Evolutionary conservation across 2,329 filamentous ascomycete species (phyloP), one percentile per base, ranked within the genome.

Genomic region (Ophiosphaerella narmari): DNA sequence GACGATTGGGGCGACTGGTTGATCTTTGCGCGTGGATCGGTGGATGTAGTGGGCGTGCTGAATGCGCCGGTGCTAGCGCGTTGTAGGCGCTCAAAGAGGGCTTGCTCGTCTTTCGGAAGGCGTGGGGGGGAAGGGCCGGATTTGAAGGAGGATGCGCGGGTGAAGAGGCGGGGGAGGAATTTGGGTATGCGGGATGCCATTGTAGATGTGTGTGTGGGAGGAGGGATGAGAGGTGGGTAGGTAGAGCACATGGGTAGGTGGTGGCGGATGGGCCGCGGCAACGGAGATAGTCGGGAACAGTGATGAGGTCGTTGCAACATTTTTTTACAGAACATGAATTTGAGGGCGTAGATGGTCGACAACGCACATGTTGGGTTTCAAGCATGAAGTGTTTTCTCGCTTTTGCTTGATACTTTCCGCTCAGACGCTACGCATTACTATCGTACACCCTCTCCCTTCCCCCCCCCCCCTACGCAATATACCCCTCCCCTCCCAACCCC

Each of bases 41-140:
- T 49, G 79, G 74, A 68, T 72, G 72, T 60, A 42, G 66, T 43
- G 64, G 78, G 88, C 64, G 83, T 94, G 77, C 78, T 94, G 76
- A 84, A 97, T 55, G 76, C 94, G 56, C 82, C 90, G 58, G 85
- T 95, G 60, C 78, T 96, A 70, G 81, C 80, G 62, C 84, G 84
- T 70, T 97, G 91, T 4, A 97, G 87, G 36, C 86, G 82, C 75
- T 97, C 92, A 72, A 94, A 96, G 59, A 95, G 84, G 71, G 91
- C 90, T 78, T 97, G 92, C 63, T 96, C 87, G 73, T 90, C 86
- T 65, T 91, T 86, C 6, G 93, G 91, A 9, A 97, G 89, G 41
- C 91, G 89, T 0, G 91, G 92, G 13, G 94, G 94, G 7, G 90
- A 77, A 21, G 93, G 90, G 11, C 79, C 78, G 14, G 77, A 42